Base-by-base conservation (phyloP, 352 stramenopile species). In the Pythium dissimile region DNA sequence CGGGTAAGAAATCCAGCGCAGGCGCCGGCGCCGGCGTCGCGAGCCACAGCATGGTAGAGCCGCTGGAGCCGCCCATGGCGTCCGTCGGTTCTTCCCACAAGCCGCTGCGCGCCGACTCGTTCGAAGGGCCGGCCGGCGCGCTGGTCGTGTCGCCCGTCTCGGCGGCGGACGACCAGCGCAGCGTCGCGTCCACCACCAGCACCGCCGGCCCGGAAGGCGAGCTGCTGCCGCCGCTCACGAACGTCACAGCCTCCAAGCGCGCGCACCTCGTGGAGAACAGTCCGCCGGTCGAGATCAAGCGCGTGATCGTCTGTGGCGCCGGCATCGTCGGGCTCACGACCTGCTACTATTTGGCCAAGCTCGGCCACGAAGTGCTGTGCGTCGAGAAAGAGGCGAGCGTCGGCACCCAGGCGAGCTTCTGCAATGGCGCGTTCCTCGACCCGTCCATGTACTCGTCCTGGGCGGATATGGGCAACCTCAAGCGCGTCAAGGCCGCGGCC, bases 251-350 rank as follows among this genome's bases (percentile, higher is more conserved):
- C 3, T 77, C 75, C 20, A 88, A 82, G 73, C 75, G 77, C 18
- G 84, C 77, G 45, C 51, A 59, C n/a, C 34, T 56, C 37, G 38
- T 39, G 5, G 47, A 48, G 38, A 49, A 37, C 26, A 60, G 27
- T 15, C 28, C 30, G 31, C 45, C 52, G 0, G 49, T 64, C 7
- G 54, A 69, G 42, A 59, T 76, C 54, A 92, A 94, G 62, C 85
- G 85, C 61, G 82, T 94, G 34, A 91, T 94, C 42, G 85, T 94
- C 15, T 91, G 83, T 32, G 85, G 85, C 13, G 85, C 80, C n/a
- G 85, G 85, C 31, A 93, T 94, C 47, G 85, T 94, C 42, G 85
- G 85, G 0, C 58, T 94, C 32, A 92, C 81, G 26, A 94, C 85
- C 0, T 92, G 80, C 67, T 94, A 90, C 62, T 93, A 90, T 61